These are phyloP conservation scores for Penicillium paxilli DNA, from an alignment of 495 filamentous ascomycete species.

Conservation along the genomic window DNA sequence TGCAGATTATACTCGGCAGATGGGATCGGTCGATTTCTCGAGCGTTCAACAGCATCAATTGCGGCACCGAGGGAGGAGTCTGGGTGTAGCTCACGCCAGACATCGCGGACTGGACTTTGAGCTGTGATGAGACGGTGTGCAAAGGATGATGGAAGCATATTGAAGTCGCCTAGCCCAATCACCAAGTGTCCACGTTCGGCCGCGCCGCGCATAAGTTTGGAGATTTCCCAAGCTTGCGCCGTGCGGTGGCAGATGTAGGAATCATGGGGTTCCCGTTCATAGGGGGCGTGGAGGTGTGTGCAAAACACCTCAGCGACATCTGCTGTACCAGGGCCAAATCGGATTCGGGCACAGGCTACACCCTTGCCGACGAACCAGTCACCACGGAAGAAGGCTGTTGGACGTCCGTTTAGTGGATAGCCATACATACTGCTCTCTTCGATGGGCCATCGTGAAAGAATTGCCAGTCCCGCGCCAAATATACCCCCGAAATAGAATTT, in stretches of 20 bases:
- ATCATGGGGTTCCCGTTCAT: conserved; percentile 76
- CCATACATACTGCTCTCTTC: conserved; percentile 82
- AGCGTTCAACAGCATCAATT: conserved; percentile 59
- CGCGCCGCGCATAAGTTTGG: conserved; percentile 85
- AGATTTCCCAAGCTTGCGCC: conserved; percentile 96
- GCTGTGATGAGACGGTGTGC: conserved; percentile 82
- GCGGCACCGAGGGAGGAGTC: conserved; percentile 75
- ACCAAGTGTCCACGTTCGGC: conserved; percentile 82
- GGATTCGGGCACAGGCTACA: conserved; percentile 80
- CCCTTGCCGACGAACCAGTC: conserved; percentile 95
- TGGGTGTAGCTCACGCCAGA: conserved; percentile 78
- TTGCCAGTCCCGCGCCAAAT: conserved; percentile 86
- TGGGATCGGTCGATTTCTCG: conserved; percentile 52
- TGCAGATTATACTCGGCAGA: conserved; percentile 72
- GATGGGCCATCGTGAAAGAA: conserved; percentile 96
- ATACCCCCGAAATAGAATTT: conserved; percentile 93
- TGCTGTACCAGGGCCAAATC: conserved; percentile 62
- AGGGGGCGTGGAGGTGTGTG: conserved; percentile 91
- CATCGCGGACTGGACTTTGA: conserved; percentile 76
- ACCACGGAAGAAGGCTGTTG: conserved; percentile 88
- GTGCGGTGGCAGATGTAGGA: conserved; percentile 88
- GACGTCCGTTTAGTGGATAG: conserved; percentile 93
- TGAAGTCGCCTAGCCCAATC: conserved; percentile 88
- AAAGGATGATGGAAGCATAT: conserved; percentile 86
- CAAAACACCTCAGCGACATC: conserved; percentile 90